Evolutionary conservation across 169 alveolate species (phyloP).

Genomic region (Eimeria sp.): DNA sequence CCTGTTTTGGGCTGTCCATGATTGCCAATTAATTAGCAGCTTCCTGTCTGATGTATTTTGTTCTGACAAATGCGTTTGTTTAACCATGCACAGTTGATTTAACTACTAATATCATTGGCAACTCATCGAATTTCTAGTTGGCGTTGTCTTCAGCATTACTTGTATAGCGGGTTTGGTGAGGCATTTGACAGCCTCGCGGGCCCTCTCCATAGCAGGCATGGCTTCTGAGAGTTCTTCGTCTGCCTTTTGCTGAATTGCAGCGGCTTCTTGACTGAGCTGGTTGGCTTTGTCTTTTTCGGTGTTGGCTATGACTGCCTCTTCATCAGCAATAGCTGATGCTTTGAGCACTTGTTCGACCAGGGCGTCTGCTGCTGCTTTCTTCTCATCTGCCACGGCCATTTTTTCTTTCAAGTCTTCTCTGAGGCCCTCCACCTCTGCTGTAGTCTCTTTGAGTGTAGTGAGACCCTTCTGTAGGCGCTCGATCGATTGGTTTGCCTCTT

Average conservation of each 20-base stretch:
- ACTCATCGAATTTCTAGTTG: background rate
- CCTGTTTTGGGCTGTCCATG: background rate
- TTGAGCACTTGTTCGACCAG: slow-evolving; percentile 95
- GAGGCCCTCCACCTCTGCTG: slow-evolving; percentile 94
- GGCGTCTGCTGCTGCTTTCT: slow-evolving; percentile 93
- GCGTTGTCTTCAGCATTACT: background rate
- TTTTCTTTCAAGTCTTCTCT: slow-evolving; percentile 94
- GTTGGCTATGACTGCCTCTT: slow-evolving; percentile 95
- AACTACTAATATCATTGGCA: too few species aligned
- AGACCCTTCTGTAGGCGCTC: slow-evolving; percentile 95
- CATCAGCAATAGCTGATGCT: slow-evolving; percentile 96
- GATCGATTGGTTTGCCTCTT: slow-evolving; percentile 90
- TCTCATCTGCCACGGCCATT: slow-evolving; percentile 95
- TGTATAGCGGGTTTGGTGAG: slow-evolving; percentile 94
- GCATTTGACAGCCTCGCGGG: slow-evolving; percentile 97
- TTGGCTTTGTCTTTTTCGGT: slow-evolving; percentile 94
- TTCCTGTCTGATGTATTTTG: background rate
- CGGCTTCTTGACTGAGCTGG: slow-evolving; percentile 94
- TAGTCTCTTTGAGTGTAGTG: slow-evolving; percentile 93
- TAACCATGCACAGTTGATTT: too few species aligned
- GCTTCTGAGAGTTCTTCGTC: slow-evolving; percentile 97
- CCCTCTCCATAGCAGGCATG: slow-evolving; percentile 97
- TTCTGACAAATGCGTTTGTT: too few species aligned
- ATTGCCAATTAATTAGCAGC: background rate
- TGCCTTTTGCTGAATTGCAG: slow-evolving; percentile 93